These are phyloP conservation scores for Corylus americana DNA, from an alignment of 306 rosid genomes.

Conservation along the genomic window DNA sequence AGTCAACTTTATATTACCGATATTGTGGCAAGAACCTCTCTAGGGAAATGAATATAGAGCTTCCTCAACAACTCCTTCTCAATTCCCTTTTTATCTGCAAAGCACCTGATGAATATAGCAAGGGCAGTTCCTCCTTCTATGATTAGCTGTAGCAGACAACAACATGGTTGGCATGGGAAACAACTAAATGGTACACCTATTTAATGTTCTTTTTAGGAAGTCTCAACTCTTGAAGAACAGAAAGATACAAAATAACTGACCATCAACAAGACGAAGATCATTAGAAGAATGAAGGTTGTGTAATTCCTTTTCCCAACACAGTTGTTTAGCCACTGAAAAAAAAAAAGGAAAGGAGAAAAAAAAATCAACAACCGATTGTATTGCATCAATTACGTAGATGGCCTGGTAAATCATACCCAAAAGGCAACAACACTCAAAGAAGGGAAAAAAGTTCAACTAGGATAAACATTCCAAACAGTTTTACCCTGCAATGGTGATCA, in stretches of 20 bases:
- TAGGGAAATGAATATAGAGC: constrained; percentile 67
- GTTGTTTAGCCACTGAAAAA: constrained; percentile 92
- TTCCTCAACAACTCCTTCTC: constrained; percentile 65
- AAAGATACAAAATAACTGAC: constrained; percentile 40
- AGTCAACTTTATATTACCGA: constrained; percentile 45
- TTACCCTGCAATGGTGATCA: constrained; percentile 96
- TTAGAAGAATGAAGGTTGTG: constrained; percentile 84
- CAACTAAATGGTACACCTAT: constrained; percentile 18
- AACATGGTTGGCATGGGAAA: constrained; percentile 7
- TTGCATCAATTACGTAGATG: not conserved
- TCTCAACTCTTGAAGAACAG: constrained; percentile 10
- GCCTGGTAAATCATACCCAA: not conserved
- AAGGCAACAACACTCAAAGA: not conserved
- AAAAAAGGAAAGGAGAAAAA: not conserved
- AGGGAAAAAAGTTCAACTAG: not conserved
- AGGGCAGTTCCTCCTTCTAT: constrained; percentile 85
- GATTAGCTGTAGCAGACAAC: constrained; percentile 48
- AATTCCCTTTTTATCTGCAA: constrained; percentile 66
- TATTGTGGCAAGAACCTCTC: constrained; percentile 75
- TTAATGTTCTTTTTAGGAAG: constrained; percentile 1
- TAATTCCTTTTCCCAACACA: constrained; percentile 91
- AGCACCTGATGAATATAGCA: constrained; percentile 82
- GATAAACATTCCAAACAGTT: not conserved
- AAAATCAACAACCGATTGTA: not conserved
- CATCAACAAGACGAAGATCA: constrained; percentile 73